These are phyloP conservation scores for Trichophaea hybrida DNA, from an alignment of 2,329 filamentous ascomycete genomes.

Conservation along the genomic window DNA sequence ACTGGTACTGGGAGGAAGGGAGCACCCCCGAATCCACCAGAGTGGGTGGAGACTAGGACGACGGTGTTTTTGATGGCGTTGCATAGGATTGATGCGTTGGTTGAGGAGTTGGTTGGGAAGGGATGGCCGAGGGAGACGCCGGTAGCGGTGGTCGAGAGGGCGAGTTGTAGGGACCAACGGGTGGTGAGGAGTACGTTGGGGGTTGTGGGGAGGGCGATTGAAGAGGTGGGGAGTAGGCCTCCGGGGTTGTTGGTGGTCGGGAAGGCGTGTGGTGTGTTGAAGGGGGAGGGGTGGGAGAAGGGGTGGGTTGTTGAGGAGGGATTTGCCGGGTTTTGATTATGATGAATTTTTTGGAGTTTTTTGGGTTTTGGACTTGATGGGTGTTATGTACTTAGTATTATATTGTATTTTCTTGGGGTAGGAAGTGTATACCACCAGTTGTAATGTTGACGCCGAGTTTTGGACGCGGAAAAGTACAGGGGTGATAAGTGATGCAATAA, in stretches of 20 bases:
- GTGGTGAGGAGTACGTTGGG: slow-evolving; percentile 78
- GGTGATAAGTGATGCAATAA: too few relatives aligned
- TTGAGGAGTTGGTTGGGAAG: slow-evolving; percentile 47
- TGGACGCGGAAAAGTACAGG: too few relatives aligned
- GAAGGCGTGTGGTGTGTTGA: slow-evolving; percentile 63
- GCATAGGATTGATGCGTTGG: slow-evolving; percentile 62
- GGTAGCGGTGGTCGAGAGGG: slow-evolving; percentile 83
- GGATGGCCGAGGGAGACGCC: slow-evolving; percentile 63
- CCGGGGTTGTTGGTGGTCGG: slow-evolving; percentile 82
- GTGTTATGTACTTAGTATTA: too few relatives aligned
- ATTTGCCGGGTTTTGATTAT: slow-evolving; percentile 38
- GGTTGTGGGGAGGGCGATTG: slow-evolving; percentile 66
- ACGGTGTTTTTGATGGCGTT: slow-evolving; percentile 92
- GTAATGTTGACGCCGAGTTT: too few relatives aligned
- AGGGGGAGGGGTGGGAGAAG: slow-evolving; percentile 31
- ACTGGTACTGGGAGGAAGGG: slow-evolving; percentile 92
- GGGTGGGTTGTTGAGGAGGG: slow-evolving; percentile 82
- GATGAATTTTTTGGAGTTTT: neutral
- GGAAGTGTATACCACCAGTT: too few relatives aligned
- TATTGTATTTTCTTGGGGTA: neutral
- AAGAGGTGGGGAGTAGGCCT: slow-evolving; percentile 75
- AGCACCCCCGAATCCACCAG: slow-evolving; percentile 63
- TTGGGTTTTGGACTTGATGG: neutral
- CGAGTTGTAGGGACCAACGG: slow-evolving; percentile 84
- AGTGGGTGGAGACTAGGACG: slow-evolving; percentile 60